Evolutionary conservation across 257 asterid species (phyloP), one percentile per base, ranked within the genome.

Genomic region (Jaltomata sinuosa): DNA sequence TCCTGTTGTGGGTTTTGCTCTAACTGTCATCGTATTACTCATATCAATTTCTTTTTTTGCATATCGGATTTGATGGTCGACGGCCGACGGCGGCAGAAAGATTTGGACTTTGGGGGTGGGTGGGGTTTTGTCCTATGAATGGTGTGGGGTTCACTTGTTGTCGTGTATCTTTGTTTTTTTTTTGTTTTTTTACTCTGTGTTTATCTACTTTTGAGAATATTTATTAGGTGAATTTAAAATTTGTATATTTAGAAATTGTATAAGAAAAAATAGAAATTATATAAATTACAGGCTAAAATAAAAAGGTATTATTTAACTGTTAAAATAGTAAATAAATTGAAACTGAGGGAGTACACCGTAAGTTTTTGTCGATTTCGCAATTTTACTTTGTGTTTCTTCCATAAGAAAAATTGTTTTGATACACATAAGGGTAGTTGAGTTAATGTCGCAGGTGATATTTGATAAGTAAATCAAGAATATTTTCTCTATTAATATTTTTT

Each of bases 11-110:
- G 97, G 92, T 90, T 89, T 93, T 53, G 94, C 91, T 88, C 91
- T 91, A 59, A 96, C 91, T 62, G 93, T 91, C 96, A 91, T 88
- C 80, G 88, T 81, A 77, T 87, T 88, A 89, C 93, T 93, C 97
- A 95, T 92, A 86, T 92, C 94, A 89, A 86, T 85, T 83, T 84
- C 94, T 92, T 12, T 42, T 93, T 12, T 42, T 14, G 80, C 80
- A 72, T 72, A 22, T 42, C 54, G 19, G 19, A 22, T 42, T 42
- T 5, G 22, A 22, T 32, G 36, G 32, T 14, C n/a, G 54, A 71
- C 32, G 12, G 72, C 11, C 42, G 42, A 2, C 72, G 79, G 53
- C 53, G 68, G 32, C 53, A 3, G 31, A n/a, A 54, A n/a, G 52
- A 69, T 69, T 38, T 38, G 79, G 79, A 69, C 42, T 65, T 65